Percentiles rank a stretch among this genome's conserved stretches.
These are phyloP conservation scores for Homolaphlyctis polyrhiza DNA, from an alignment of 371 early-diverging fungal species.

Conservation along the genomic window DNA sequence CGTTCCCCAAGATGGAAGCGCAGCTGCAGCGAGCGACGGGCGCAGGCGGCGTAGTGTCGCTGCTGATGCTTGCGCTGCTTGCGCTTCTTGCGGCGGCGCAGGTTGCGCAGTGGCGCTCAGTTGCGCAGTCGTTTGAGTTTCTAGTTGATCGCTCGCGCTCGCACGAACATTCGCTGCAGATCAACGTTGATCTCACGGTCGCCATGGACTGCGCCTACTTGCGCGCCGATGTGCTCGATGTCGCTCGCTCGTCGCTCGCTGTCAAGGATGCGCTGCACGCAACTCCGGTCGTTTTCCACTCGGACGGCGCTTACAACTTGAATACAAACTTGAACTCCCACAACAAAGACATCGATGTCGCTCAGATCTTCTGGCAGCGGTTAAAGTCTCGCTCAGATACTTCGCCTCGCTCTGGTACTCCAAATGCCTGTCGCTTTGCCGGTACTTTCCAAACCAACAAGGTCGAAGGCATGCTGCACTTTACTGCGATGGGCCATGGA, in stretches of 20 bases:
- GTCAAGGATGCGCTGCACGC: constrained; percentile 13
- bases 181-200: constrained; percentile 83
- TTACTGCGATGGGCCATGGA: constrained; percentile 87
- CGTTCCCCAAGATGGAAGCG: constrained; percentile 83
- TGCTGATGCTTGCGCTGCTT: constrained; percentile 62
- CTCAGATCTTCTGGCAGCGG: too few relatives aligned
- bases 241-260: constrained; percentile 23
- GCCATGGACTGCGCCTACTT: constrained; percentile 74
- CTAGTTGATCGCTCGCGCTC: constrained; percentile 58
- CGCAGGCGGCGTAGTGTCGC: constrained; percentile 75
- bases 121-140: constrained; percentile 70
- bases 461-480: constrained; percentile 82
- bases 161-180: constrained; percentile 60
- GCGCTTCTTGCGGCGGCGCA: constrained; percentile 63
- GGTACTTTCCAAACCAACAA: constrained; percentile 76
- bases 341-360: too few relatives aligned
- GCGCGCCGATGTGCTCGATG: constrained; percentile 47
- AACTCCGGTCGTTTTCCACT: constrained; percentile 15
- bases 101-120: constrained; percentile 52
- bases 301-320: neutral
- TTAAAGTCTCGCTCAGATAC: too few relatives aligned
- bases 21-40: constrained; percentile 69
- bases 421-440: constrained; percentile 63
- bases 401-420: too few relatives aligned
- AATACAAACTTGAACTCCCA: too few relatives aligned